phyloP scores from a whole-genome alignment of 83 land plant genomes.

The Picea engelmannii region DNA sequence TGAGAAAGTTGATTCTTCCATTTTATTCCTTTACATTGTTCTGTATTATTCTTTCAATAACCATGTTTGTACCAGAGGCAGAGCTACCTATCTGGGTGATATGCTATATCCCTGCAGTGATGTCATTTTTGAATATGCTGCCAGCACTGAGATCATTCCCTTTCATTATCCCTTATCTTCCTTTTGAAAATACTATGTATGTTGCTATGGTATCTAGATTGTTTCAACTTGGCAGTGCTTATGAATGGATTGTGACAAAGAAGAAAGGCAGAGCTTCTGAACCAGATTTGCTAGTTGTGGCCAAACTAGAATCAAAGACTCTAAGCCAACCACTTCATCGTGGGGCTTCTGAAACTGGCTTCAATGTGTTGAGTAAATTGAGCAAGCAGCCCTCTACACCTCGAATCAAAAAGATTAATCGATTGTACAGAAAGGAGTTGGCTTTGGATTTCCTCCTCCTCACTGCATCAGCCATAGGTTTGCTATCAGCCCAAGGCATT shows the following conservation, averaged over 20 bases:
- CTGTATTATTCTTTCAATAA: neutral
- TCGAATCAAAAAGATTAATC: constrained; percentile 21
- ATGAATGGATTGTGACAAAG: too few species aligned
- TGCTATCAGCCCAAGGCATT: constrained; percentile 24
- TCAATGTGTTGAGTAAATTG: constrained; percentile 32
- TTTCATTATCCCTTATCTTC: constrained; percentile 37
- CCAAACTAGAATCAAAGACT: constrained; percentile 17
- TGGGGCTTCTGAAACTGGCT: constrained; percentile 35
- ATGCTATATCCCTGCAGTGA: constrained; percentile 34
- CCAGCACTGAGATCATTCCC: constrained; percentile 35
- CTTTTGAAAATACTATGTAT: neutral
- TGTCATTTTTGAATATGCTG: neutral
- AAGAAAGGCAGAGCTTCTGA: too few species aligned
- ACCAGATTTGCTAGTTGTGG: constrained; percentile 17
- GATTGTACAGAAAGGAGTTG: constrained; percentile 58
- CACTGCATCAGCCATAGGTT: constrained; percentile 27
- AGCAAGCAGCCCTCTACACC: neutral
- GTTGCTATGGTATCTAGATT: constrained; percentile 39
- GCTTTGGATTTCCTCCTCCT: constrained; percentile 51
- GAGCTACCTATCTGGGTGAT: constrained; percentile 27
- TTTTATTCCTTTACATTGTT: constrained; percentile 64
- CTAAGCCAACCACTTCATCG: too few species aligned
- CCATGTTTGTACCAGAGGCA: too few species aligned
- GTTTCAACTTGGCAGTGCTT: constrained; percentile 17
- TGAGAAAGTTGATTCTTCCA: constrained; percentile 37